phyloP scores from a whole-genome alignment of 2,329 filamentous ascomycete species.

The Pseudocercospora vitis region DNA sequence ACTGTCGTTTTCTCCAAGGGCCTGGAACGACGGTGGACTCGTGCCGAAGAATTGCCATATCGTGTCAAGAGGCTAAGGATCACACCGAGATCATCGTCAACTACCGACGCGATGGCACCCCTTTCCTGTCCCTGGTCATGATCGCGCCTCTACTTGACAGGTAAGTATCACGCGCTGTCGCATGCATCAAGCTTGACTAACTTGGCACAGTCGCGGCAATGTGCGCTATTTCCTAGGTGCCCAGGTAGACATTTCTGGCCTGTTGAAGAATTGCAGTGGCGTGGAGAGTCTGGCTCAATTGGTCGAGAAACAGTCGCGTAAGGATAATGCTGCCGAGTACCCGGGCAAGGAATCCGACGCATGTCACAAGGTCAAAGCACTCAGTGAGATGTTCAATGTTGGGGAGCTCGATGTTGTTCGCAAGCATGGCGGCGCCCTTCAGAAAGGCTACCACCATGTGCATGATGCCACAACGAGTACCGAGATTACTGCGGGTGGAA shows the following conservation, averaged over 20 bases:
- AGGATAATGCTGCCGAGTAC: constrained; percentile 29
- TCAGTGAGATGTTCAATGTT: constrained; percentile 20
- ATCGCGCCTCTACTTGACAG: constrained; percentile 66
- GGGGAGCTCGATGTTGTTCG: constrained; percentile 14
- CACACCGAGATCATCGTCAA: constrained; percentile 73
- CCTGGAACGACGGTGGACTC: constrained; percentile 66
- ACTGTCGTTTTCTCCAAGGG: constrained; percentile 76
- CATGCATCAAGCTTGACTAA: constrained; percentile 44
- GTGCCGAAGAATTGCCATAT: constrained; percentile 61
- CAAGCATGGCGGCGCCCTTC: constrained; percentile 13
- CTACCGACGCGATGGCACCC: constrained; percentile 70
- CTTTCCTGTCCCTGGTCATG: constrained; percentile 76
- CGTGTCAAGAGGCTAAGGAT: constrained; percentile 62
- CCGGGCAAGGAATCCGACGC: neutral
- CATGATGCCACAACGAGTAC: neutral
- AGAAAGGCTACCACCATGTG: constrained; percentile 14
- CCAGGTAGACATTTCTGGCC: constrained; percentile 68
- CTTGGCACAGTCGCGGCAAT: constrained; percentile 57
- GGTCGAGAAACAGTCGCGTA: constrained; percentile 8
- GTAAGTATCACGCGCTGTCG: neutral
- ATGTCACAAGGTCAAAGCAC: constrained; percentile 5
- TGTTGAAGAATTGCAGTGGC: constrained; percentile 65
- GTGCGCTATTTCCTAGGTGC: constrained; percentile 70
- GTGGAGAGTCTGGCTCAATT: constrained; percentile 56
- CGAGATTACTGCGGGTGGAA: neutral